Conservation (phyloP, 108 stramenopile genomes). For the Nitzschia palea region DNA sequence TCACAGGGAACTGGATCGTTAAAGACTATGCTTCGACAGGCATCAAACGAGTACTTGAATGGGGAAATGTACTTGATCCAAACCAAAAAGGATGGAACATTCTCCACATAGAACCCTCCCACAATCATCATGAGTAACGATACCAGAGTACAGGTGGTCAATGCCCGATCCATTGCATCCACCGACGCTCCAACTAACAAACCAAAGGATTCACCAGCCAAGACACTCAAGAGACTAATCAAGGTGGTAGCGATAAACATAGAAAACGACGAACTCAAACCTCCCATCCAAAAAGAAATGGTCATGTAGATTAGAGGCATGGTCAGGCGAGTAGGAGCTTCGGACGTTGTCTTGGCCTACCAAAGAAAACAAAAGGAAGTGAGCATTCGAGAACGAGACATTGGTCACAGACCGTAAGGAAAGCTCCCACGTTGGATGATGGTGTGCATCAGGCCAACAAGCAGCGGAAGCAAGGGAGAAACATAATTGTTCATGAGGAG, state of each 20-base stretch:
- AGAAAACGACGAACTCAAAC: conserved; percentile 42
- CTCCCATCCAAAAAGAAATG: conserved; percentile 70
- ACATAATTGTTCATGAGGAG: no score
- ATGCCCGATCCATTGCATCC: conserved; percentile 52
- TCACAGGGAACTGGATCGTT: conserved; percentile 61
- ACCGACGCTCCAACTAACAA: conserved; percentile 63
- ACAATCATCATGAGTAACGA: conserved; percentile 48
- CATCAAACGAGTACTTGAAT: conserved; percentile 72
- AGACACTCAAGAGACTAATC: conserved; percentile 49
- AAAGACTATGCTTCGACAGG: conserved; percentile 55
- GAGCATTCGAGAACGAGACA: no score
- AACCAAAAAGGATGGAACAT: conserved; percentile 46
- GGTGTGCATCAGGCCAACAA: no score
- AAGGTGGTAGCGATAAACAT: conserved; percentile 55
- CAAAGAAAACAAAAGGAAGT: no score
- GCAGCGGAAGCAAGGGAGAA: no score
- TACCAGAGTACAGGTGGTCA: conserved; percentile 58
- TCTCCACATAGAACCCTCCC: conserved; percentile 71
- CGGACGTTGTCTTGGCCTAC: conserved; percentile 54
- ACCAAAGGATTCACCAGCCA: conserved; percentile 72
- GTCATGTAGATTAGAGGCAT: conserved; percentile 65
- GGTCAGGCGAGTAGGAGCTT: conserved; percentile 55
- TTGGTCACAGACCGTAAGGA: no score
- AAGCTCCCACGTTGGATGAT: no score
- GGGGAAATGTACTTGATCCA: conserved; percentile 65